Conservation (phyloP, 768 basidiomycete species). For the Termitomyces eurrhizus region DNA sequence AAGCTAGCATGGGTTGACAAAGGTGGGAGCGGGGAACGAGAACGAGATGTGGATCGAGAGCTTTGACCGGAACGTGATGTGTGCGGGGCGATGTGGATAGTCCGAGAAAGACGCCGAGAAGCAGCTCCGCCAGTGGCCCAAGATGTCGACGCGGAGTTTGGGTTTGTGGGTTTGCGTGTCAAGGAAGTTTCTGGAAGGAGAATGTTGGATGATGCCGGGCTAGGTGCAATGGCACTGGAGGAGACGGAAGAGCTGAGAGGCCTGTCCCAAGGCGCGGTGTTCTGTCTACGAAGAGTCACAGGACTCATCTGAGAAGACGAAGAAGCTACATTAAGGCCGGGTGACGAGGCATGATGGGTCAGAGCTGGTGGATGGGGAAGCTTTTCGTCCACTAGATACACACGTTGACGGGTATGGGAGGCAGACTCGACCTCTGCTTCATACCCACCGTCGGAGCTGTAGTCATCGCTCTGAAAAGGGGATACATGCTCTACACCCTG, state of each 20-base stretch:
- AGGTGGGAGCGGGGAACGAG: slow-evolving; percentile 86
- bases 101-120: slow-evolving; percentile 81
- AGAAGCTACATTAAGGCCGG: slow-evolving; percentile 60
- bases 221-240: slow-evolving; percentile 52
- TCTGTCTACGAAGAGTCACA: slow-evolving; percentile 62
- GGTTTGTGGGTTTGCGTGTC: slow-evolving; percentile 58
- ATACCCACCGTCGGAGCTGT: slow-evolving; percentile 78
- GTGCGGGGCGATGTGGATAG: slow-evolving; percentile 71
- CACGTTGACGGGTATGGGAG: slow-evolving; percentile 73
- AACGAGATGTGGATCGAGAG: slow-evolving; percentile 93
- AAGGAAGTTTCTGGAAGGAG: slow-evolving; percentile 61
- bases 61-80: slow-evolving; percentile 71
- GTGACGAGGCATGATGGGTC: slow-evolving; percentile 52
- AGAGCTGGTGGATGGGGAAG: slow-evolving; percentile 33
- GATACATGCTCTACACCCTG: slow-evolving; percentile 55
- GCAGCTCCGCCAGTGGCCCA: slow-evolving; percentile 55
- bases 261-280: slow-evolving; percentile 64
- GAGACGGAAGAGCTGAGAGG: slow-evolving; percentile 52
- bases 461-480: slow-evolving; percentile 62
- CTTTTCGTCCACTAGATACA: slow-evolving; percentile 49
- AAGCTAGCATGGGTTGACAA: slow-evolving; percentile 62
- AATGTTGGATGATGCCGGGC: slow-evolving; percentile 56
- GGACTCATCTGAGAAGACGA: slow-evolving; percentile 65
- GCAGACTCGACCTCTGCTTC: slow-evolving; percentile 70
- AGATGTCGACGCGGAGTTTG: slow-evolving; percentile 36